phyloP scores from a whole-genome alignment of 108 stramenopile genomes.

The Asterionellopsis glacialis region DNA sequence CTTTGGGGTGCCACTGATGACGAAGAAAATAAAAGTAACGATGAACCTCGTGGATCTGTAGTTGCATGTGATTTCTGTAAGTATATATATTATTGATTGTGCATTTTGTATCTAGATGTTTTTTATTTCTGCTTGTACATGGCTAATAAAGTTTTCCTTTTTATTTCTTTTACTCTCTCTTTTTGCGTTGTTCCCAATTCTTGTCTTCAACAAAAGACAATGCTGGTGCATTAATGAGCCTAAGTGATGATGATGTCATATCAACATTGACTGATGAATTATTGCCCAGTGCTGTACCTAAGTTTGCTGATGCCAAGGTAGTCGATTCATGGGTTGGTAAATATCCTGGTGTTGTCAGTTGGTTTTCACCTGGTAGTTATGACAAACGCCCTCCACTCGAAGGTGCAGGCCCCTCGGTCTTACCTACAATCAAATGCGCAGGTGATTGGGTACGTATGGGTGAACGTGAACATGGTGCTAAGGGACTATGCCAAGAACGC shows the following conservation, averaged over 20 bases:
- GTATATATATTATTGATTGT: too few relatives aligned
- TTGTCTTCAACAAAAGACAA: too few relatives aligned
- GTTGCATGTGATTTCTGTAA: slow-evolving; percentile 80
- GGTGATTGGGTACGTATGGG: slow-evolving; percentile 95
- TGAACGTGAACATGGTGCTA: slow-evolving; percentile 88
- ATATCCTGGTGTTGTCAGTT: slow-evolving; percentile 77
- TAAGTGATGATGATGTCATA: slow-evolving; percentile 80
- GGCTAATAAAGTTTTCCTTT: too few relatives aligned
- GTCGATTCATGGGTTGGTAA: slow-evolving; percentile 89
- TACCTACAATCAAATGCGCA: slow-evolving; percentile 79
- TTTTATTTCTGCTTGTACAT: too few relatives aligned
- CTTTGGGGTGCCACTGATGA: slow-evolving; percentile 65
- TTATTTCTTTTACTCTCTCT: too few relatives aligned
- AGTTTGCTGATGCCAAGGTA: slow-evolving; percentile 70
- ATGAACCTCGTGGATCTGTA: slow-evolving; percentile 57
- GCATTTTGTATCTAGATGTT: too few relatives aligned
- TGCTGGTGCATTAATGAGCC: slow-evolving; percentile 72
- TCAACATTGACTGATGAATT: slow-evolving; percentile 73
- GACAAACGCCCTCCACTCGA: slow-evolving; percentile 72
- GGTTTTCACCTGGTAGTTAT: slow-evolving; percentile 88
- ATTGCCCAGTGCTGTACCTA: slow-evolving; percentile 70
- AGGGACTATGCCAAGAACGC: slow-evolving; percentile 91
- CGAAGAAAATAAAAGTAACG: slow-evolving; percentile 5
- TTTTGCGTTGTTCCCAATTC: too few relatives aligned
- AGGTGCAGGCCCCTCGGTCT: slow-evolving; percentile 40